Conservation (phyloP, 1,284 basidiomycete genomes). For the Porogramme epimiltina region DNA sequence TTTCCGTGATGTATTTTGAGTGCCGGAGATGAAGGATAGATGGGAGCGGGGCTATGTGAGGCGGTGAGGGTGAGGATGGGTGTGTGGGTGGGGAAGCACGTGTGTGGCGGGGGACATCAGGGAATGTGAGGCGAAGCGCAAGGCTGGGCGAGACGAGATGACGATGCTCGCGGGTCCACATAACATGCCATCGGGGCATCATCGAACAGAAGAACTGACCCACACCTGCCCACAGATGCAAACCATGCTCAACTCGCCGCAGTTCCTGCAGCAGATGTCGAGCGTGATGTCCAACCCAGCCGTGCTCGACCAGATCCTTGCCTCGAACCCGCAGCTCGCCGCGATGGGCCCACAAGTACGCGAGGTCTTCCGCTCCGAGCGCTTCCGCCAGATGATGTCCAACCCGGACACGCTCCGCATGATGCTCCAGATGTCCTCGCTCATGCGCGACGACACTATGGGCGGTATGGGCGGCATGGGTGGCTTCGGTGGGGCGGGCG, state of each 20-base stretch:
- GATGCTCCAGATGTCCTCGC: slow-evolving; percentile 81
- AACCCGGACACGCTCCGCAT: slow-evolving; percentile 78
- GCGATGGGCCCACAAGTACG: slow-evolving; percentile 82
- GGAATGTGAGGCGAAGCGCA: too few species aligned
- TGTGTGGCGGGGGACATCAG: too few species aligned
- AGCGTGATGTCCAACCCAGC: slow-evolving; percentile 31
- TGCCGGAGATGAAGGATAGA: neutral
- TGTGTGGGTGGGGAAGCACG: too few species aligned
- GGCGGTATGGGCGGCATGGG: slow-evolving; percentile 26
- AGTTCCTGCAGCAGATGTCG: slow-evolving; percentile 32
- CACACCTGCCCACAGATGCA: slow-evolving; percentile 61
- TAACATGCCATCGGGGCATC: too few species aligned
- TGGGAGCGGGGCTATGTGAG: neutral
- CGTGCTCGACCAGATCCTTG: slow-evolving; percentile 83
- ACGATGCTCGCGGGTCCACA: too few species aligned
- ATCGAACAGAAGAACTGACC: too few species aligned
- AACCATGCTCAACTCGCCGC: slow-evolving; percentile 76
- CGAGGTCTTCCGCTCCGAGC: slow-evolving; percentile 78
- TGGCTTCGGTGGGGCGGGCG: slow-evolving; percentile 27
- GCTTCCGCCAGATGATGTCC: slow-evolving; percentile 83
- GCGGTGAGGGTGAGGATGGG: neutral
- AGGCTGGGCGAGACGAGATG: too few species aligned
- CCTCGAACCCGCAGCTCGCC: slow-evolving; percentile 78
- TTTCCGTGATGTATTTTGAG: neutral
- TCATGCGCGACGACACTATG: slow-evolving; percentile 47